Conservation (phyloP, 2,329 filamentous ascomycete species). For the Calonectria multiphialidica region DNA sequence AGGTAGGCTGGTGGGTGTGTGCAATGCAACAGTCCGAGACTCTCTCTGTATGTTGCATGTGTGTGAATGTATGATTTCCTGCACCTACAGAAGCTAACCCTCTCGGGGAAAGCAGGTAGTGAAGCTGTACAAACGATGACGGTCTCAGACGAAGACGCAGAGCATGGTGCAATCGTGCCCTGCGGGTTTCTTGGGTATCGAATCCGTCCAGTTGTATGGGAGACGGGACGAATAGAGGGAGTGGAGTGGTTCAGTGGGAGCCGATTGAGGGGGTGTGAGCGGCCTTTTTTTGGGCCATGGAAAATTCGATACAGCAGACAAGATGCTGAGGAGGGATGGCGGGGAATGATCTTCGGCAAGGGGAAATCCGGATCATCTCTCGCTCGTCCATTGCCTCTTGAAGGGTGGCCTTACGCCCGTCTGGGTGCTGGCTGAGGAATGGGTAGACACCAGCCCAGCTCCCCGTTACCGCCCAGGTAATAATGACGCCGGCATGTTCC, state of each 20-base stretch:
- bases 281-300: slow-evolving; percentile 4
- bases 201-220: background rate
- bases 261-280: slow-evolving; percentile 9
- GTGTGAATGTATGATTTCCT: background rate
- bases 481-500: slow-evolving; percentile 16
- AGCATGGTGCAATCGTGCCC: background rate
- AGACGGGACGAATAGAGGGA: background rate
- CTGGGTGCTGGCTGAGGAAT: slow-evolving; percentile 9
- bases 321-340: background rate
- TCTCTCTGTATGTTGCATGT: background rate
- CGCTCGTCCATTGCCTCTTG: background rate
- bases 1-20: background rate
- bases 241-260: slow-evolving; percentile 2
- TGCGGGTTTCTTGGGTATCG: slow-evolving; percentile 1
- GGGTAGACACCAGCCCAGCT: background rate
- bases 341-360: background rate
- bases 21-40: slow-evolving; percentile 1
- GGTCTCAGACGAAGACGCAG: background rate
- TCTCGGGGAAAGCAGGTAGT: background rate
- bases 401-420: background rate
- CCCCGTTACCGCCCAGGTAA: background rate
- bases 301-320: background rate
- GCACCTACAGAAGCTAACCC: background rate
- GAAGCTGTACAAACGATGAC: background rate
- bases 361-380: slow-evolving; percentile 2